A percentile compares a stretch with the other conserved stretches of the same genome.
These are phyloP conservation scores for Nemania abortiva DNA, from an alignment of 2,329 filamentous ascomycete genomes.

Conservation along the genomic window DNA sequence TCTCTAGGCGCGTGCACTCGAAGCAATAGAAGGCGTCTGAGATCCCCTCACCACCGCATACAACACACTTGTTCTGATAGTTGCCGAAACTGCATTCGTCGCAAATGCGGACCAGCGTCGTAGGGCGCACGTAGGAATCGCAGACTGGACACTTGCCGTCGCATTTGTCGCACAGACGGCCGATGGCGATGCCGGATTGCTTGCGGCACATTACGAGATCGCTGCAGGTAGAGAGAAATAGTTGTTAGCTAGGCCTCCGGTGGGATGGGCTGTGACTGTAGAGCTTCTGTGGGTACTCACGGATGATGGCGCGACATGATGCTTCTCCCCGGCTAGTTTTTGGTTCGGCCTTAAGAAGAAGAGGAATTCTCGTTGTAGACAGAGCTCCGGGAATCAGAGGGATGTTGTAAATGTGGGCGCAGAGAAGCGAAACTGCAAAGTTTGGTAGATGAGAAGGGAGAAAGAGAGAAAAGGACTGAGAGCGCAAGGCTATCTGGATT, in stretches of 20 bases:
- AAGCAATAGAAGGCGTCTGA: slow-evolving; percentile 99
- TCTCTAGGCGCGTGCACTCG: slow-evolving; percentile 95
- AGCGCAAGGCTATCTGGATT: slow-evolving; percentile 11
- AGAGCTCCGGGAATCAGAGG: not conserved
- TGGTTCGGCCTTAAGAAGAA: not conserved
- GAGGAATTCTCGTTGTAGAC: not conserved
- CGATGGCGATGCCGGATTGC: slow-evolving; percentile 96
- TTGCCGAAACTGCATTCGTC: slow-evolving; percentile 99
- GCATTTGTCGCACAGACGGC: slow-evolving; percentile 99
- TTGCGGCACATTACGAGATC: slow-evolving; percentile 99
- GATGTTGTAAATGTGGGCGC: not conserved
- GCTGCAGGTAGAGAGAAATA: slow-evolving; percentile 57
- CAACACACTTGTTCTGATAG: slow-evolving; percentile 99
- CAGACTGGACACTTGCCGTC: slow-evolving; percentile 99
- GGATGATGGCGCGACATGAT: slow-evolving; percentile 52
- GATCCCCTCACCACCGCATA: slow-evolving; percentile 98
- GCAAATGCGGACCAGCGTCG: slow-evolving; percentile 96
- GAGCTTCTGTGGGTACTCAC: slow-evolving; percentile 52
- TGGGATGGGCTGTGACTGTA: slow-evolving; percentile 21
- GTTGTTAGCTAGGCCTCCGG: slow-evolving; percentile 20
- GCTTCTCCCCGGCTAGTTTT: slow-evolving; percentile 14
- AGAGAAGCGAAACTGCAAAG: not conserved
- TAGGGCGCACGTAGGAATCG: slow-evolving; percentile 98
- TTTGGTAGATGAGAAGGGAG: not conserved
- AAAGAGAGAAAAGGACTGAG: not conserved